These are phyloP conservation scores for Dispira parvispora DNA, from an alignment of 192 early-diverging fungal genomes.

Conservation along the genomic window DNA sequence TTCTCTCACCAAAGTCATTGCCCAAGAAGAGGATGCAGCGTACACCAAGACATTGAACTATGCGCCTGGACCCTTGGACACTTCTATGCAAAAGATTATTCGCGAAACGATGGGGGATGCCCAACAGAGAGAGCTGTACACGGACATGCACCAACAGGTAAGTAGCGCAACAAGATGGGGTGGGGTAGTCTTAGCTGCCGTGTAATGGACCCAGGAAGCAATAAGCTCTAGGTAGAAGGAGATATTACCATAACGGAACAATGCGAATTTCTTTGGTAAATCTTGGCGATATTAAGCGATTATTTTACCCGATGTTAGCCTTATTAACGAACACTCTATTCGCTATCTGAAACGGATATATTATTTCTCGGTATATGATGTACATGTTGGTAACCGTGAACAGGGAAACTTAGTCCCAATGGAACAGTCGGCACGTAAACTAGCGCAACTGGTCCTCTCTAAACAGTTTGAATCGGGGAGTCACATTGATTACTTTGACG, in stretches of 20 bases:
- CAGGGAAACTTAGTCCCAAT: slow-evolving; percentile 47
- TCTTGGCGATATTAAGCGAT: background rate
- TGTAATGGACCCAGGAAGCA: background rate
- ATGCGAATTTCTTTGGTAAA: slow-evolving; percentile 7
- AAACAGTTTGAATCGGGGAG: slow-evolving; percentile 40
- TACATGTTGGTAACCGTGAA: background rate
- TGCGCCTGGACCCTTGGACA: slow-evolving; percentile 78
- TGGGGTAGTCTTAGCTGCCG: background rate
- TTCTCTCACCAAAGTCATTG: slow-evolving; percentile 47
- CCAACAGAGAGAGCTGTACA: slow-evolving; percentile 42
- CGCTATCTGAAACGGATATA: background rate
- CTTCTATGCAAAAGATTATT: slow-evolving; percentile 61
- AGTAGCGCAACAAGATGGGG: background rate
- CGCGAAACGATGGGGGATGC: slow-evolving; percentile 46
- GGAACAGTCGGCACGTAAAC: slow-evolving; percentile 38
- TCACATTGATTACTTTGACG: slow-evolving; percentile 56
- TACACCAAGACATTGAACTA: slow-evolving; percentile 57
- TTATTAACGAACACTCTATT: background rate
- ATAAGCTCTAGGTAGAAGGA: background rate
- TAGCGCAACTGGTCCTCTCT: slow-evolving; percentile 40
- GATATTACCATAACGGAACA: background rate
- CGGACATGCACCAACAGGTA: slow-evolving; percentile 41
- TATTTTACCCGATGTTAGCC: background rate
- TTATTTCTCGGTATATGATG: background rate
- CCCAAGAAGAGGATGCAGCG: slow-evolving; percentile 38